A percentile compares a stretch with the other conserved stretches of the same genome.
Evolutionary conservation across 345 rosid species (phyloP).

Genomic region (Triadica sebifera): DNA sequence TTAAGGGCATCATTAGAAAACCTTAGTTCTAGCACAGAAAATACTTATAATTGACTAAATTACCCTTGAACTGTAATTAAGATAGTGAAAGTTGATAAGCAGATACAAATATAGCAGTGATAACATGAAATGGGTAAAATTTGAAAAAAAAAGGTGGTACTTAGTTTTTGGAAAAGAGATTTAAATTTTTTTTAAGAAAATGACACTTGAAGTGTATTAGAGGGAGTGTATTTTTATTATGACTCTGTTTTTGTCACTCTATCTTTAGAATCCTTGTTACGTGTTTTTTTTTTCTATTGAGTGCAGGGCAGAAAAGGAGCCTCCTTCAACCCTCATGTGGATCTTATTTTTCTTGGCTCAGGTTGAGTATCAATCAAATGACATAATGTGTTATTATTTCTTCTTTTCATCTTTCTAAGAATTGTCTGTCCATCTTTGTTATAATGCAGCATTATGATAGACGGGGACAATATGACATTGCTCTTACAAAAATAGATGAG

Average conservation of each 20-base stretch:
- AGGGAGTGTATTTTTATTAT: neutral
- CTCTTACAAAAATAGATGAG: slow-evolving; percentile 80
- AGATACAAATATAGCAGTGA: too few relatives aligned
- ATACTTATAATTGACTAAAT: too few relatives aligned
- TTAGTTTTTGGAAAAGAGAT: too few relatives aligned
- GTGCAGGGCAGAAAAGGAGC: slow-evolving; percentile 81
- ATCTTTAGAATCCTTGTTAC: neutral
- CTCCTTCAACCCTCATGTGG: slow-evolving; percentile 95
- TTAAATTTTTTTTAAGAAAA: too few relatives aligned
- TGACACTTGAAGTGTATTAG: too few relatives aligned
- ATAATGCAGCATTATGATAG: slow-evolving; percentile 93
- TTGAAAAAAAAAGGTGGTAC: too few relatives aligned
- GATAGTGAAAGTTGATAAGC: too few relatives aligned
- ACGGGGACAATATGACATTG: slow-evolving; percentile 71
- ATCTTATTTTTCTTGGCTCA: slow-evolving; percentile 90
- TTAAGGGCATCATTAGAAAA: too few relatives aligned
- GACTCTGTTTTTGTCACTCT: neutral
- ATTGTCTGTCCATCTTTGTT: slow-evolving; percentile 15
- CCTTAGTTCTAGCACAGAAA: too few relatives aligned
- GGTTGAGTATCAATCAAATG: slow-evolving; percentile 39
- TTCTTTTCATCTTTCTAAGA: slow-evolving; percentile 2
- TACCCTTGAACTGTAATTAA: too few relatives aligned
- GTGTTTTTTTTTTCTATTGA: slow-evolving; percentile 15
- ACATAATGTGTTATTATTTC: slow-evolving; percentile 3
- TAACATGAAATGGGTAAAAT: too few relatives aligned